Evolutionary conservation across 306 rosid species (phyloP), one percentile per base, ranked within the genome.

Genomic region (Citrullus amarus): DNA sequence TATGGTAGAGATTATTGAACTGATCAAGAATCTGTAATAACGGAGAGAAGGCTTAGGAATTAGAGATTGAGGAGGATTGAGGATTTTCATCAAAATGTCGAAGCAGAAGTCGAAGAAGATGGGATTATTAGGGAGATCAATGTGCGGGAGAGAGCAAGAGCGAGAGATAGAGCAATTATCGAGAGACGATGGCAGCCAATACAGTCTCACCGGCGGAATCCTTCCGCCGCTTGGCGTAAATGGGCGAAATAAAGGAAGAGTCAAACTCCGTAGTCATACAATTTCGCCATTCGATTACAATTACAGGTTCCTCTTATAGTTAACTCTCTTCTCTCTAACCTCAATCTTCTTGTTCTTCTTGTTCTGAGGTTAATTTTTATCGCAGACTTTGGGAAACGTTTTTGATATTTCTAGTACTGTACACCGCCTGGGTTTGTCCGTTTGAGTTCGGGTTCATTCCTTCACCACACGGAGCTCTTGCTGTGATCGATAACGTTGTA

Each of bases 371-470:
- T 48, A 1, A 0, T 3, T 39, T 89, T 12, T 0, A 60, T 60
- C n/a, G 85, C 84, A 90, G 98, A 58, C 0, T 20, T 8, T 93
- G 97, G 96, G 82, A 91, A 61, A 55, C 81, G 8, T 89, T 88
- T 84, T 82, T 93, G 80, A 81, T 87, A 34, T 1, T 82, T 7
- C 79, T 90, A 11, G 97, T 93, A 22, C 81, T 88, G 83, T 93
- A 93, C 86, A 89, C 92, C 12, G 93, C 97, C 17, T 93, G 97
- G 92, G 92, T 79, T 32, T 86, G 85, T 5, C 98, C 96, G 0
- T 93, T 91, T 82, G 98, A 93, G 71, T 84, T 93, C 18, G 98
- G 97, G n/a, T 93, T 93, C 77, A 65, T 93, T 1, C 43, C 48
- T 15, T 48, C 75, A 18, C 81, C 90, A 2, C 25, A 0, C 38